Evolutionary conservation across 495 filamentous ascomycete species (phyloP), one percentile per base, ranked within the genome.

Genomic region (Choiromyces venosus): DNA sequence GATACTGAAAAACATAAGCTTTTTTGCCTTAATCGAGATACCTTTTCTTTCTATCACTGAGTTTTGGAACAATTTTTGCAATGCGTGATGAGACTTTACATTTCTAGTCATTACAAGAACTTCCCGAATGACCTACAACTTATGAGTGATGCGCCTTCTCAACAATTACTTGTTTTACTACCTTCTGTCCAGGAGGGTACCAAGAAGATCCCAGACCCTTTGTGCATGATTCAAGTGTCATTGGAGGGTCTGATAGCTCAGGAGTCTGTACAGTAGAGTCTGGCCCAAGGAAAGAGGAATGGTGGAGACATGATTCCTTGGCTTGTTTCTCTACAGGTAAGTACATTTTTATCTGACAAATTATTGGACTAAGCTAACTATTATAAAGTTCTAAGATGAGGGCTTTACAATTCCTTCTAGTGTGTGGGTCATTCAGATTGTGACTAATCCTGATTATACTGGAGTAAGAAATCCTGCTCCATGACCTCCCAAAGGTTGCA

Each of bases 41-140:
- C 94, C 16, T 87, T 99, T 9, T 99, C 98, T 85, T 97, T 93
- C 9, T 98, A 97, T 85, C 94, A 99, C 77, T 93, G 93, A 14
- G 93, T 98, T 12, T 96, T 94, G 10, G 96, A 99, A 79, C 95
- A 93, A 82, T 92, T 99, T 83, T 85, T 99, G 66, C 96, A 98
- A 81, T 92, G 97, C 74, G 97, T 98, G 93, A 93, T 99, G 83
- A 92, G 93, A 14, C 88, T 99, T 1, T 98, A 97, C 78, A 95
- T 98, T 21, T 93, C 96, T 25, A 94, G 91, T 80, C 94, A 97
- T 81, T 97, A 99, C 85, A 98, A 98, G 83, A 99, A 99, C 83
- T 93, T 93, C 1, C 96, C 96, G 7, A 97, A 99, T 79, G 96
- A 99, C 80, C 86, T 99, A 37, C 96, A 98, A 82, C 88, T 99